Base-by-base conservation (phyloP, 2,329 filamentous ascomycete species). In the Ophiostoma piceae region DNA sequence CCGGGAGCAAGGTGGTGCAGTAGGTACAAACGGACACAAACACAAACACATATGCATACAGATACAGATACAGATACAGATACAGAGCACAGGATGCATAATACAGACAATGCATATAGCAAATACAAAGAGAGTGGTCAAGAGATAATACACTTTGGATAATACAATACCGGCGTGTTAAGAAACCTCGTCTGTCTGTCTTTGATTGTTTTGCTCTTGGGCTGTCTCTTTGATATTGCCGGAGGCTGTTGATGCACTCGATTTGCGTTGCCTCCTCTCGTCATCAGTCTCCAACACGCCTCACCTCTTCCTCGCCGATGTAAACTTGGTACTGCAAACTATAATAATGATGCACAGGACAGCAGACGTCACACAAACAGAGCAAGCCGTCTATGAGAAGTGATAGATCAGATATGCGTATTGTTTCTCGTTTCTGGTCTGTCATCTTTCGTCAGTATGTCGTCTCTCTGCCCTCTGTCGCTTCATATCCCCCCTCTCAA, bases 351-450 rank as follows among this genome's bases (percentile, higher is more conserved):
- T 65, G 35, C 35, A 62, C 57, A 62, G 57, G 26, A 32, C 14
- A 29, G 26, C 57, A 65, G 19, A 65, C 62, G 62, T 65, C 32
- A 65, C 62, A 65, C 60, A 64, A 12, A 64, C 62, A 65, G 32
- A 65, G 62, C 8, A 39, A 35, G 19, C 62, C 62, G 62, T 41
- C 62, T 65, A 12, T 22, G 11, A 65, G n/a, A 65, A 26, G 62
- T 65, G 62, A 65, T 41, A 65, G 32, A 65, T 65, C 32, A 65
- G 16, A 65, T 64, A 39, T 67, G 39, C 37, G 41, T 67, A 32
- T 19, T 39, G 22, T 67, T 67, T 67, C 62, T 29, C 51, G 8
- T 14, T 66, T 57, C 3, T 9, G 6, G 51, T 57, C 51, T 57
- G 51, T 26, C n/a, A 14, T 26, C 51, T 12, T 7, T 54, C n/a